These are phyloP conservation scores for Malania oleifera DNA, from an alignment of 164 flowering plant species.

Conservation along the genomic window DNA sequence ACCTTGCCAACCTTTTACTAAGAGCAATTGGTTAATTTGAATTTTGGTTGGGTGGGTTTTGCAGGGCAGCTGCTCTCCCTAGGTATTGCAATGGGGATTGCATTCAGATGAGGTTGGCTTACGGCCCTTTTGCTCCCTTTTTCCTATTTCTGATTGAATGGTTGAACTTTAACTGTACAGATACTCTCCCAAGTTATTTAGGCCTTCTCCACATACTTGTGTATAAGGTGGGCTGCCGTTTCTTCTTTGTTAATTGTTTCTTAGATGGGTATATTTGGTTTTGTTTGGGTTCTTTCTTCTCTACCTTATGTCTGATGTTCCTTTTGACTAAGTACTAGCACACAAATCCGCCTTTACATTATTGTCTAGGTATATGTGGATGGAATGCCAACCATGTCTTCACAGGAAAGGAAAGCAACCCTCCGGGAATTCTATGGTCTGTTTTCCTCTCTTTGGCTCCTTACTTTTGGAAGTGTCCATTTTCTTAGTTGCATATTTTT, in stretches of 20 bases:
- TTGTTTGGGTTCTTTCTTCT: background rate
- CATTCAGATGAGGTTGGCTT: constrained; percentile 71
- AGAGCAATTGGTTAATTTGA: background rate
- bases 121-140: constrained; percentile 73
- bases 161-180: constrained; percentile 76
- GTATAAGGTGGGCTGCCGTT: constrained; percentile 48
- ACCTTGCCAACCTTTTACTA: background rate
- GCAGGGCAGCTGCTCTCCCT: constrained; percentile 83
- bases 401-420: constrained; percentile 58
- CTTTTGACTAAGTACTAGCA: too few relatives aligned
- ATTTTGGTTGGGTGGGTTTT: constrained; percentile 12
- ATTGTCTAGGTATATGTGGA: constrained; percentile 55
- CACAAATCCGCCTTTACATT: background rate
- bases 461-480: background rate
- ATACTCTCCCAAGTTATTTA: constrained; percentile 58
- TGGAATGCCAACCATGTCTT: constrained; percentile 52
- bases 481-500: background rate
- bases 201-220: constrained; percentile 83
- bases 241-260: background rate
- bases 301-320: too few relatives aligned
- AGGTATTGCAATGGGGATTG: constrained; percentile 51
- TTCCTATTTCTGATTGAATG: constrained; percentile 71
- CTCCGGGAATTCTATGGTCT: constrained; percentile 66
- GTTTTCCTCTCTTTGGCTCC: constrained; percentile 6
- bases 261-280: background rate